Evolutionary conservation across 495 filamentous ascomycete genomes (phyloP).

Genomic region (Xylaria scruposa): DNA sequence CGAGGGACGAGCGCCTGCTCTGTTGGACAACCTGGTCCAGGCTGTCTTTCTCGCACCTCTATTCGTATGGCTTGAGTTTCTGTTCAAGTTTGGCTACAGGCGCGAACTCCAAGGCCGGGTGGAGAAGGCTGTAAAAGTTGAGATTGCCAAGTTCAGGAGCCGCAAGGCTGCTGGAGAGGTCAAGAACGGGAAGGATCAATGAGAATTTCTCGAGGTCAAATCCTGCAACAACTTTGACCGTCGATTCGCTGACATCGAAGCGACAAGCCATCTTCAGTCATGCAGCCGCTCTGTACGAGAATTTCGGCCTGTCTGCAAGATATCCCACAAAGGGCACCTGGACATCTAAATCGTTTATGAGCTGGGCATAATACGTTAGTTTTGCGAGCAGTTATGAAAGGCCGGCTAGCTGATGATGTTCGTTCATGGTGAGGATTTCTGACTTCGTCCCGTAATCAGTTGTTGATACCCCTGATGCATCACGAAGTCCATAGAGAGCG

Average conservation of each 20-base stretch:
- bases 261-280: conserved; percentile 17
- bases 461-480: conserved; percentile 26
- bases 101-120: conserved; percentile 83
- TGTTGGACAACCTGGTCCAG: conserved; percentile 90
- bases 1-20: conserved; percentile 84
- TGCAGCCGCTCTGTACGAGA: background rate
- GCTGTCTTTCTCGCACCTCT: conserved; percentile 95
- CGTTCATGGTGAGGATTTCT: conserved; percentile 21
- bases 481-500: conserved; percentile 20
- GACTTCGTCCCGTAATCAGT: conserved; percentile 17
- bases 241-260: conserved; percentile 15
- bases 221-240: background rate
- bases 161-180: conserved; percentile 39
- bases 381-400: conserved; percentile 19
- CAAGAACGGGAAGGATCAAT: conserved; percentile 48
- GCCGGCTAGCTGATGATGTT: background rate
- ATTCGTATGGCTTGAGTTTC: conserved; percentile 95
- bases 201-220: conserved; percentile 9
- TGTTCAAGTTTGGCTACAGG: conserved; percentile 91
- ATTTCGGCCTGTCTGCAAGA: background rate
- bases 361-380: background rate
- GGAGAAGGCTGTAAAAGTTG: conserved; percentile 72
- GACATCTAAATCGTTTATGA: background rate
- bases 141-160: conserved; percentile 65
- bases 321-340: background rate